A percentile compares a stretch with the other conserved stretches of the same genome.
phyloP scores from a whole-genome alignment of 2,329 filamentous ascomycete species.

The Aspergillus pseudoviridinutans region DNA sequence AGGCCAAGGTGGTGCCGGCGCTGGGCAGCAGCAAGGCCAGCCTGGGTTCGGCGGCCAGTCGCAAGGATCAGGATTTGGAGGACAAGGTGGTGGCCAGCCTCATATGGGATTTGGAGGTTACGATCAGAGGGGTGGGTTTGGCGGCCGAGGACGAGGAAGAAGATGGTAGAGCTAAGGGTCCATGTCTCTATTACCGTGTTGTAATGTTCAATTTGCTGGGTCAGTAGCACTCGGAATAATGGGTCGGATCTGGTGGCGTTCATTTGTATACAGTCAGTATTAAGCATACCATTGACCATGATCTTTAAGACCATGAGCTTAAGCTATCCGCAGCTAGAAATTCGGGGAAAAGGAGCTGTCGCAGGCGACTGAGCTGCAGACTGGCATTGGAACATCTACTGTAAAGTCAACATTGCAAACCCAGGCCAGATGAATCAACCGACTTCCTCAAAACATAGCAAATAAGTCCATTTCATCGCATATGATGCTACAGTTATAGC shows the following conservation, averaged over 20 bases:
- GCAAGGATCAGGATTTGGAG: slow-evolving; percentile 30
- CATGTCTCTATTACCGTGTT: slow-evolving; percentile 8
- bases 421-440: not conserved
- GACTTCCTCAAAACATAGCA: not conserved
- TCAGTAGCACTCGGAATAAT: slow-evolving; percentile 2
- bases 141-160: slow-evolving; percentile 37
- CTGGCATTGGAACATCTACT: not conserved
- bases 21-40: slow-evolving; percentile 34
- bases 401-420: not conserved
- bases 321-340: not conserved
- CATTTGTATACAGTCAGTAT: slow-evolving; percentile 10
- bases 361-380: slow-evolving; percentile 2
- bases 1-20: slow-evolving; percentile 37
- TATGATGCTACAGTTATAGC: not conserved
- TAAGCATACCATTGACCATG: not conserved
- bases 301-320: not conserved
- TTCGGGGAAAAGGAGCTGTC: slow-evolving; percentile 10
- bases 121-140: slow-evolving; percentile 37
- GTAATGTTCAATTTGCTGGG: slow-evolving; percentile 11
- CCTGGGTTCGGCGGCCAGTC: slow-evolving; percentile 32
- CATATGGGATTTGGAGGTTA: slow-evolving; percentile 43
- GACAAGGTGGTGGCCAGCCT: slow-evolving; percentile 35
- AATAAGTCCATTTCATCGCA: not conserved
- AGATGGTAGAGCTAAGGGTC: slow-evolving; percentile 30
- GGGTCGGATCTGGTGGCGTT: slow-evolving; percentile 16